Evolutionary conservation across 179 eudicot species (phyloP).

Genomic region (Amaranthus tricolor): DNA sequence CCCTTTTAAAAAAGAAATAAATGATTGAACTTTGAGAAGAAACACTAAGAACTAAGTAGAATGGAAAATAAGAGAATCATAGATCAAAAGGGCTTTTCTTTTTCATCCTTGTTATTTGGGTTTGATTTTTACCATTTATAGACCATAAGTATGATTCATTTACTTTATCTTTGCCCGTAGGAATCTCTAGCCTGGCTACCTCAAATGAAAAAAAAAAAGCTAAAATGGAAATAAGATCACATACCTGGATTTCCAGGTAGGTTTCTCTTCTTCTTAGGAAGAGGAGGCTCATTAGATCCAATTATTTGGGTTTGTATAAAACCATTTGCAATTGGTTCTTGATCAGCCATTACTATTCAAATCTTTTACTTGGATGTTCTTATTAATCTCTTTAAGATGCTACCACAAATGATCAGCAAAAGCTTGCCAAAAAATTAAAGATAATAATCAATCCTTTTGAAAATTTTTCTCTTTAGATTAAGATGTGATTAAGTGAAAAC

Average conservation of each 20-base stretch:
- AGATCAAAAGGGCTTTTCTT: too few relatives aligned
- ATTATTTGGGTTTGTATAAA: constrained; percentile 37
- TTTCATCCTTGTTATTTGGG: too few relatives aligned
- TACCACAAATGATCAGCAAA: not conserved
- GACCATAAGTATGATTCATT: too few relatives aligned
- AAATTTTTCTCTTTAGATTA: not conserved
- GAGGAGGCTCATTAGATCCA: constrained; percentile 50
- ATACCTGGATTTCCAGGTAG: constrained; percentile 92
- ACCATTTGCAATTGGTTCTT: constrained; percentile 51
- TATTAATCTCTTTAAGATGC: not conserved
- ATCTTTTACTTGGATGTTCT: not conserved
- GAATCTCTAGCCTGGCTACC: too few relatives aligned
- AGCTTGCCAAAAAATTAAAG: not conserved
- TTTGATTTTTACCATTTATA: too few relatives aligned
- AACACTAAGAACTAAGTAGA: not conserved
- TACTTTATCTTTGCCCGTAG: too few relatives aligned
- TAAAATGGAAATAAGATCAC: not conserved
- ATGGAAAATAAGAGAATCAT: too few relatives aligned
- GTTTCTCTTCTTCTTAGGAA: constrained; percentile 82
- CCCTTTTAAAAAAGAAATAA: not conserved
- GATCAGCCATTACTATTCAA: constrained; percentile 35
- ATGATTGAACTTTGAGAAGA: too few relatives aligned
- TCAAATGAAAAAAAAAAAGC: not conserved
- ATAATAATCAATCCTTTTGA: not conserved
- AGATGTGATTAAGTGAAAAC: constrained; percentile 29